A percentile compares a stretch with the other conserved stretches of the same genome.
phyloP scores from a whole-genome alignment of 768 basidiomycete species.

The Lactifluus hygrophoroides region DNA sequence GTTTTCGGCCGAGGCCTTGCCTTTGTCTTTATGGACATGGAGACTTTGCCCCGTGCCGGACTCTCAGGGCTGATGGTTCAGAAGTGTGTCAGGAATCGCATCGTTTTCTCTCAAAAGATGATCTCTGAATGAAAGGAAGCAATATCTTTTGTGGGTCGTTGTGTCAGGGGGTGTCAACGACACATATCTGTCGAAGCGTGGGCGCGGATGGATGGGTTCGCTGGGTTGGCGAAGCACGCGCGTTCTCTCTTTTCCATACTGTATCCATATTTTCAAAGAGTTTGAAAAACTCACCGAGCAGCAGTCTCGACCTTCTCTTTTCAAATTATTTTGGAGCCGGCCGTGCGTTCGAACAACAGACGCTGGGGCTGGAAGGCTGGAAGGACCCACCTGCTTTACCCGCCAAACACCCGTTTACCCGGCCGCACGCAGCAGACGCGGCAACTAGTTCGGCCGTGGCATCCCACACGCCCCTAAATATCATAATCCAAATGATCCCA shows the following conservation, averaged over 20 bases:
- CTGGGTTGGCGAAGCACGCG: not conserved
- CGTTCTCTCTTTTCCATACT: not conserved
- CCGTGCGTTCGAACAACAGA: not conserved
- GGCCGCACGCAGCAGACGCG: not conserved
- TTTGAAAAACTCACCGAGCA: no score
- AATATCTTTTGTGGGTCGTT: not conserved
- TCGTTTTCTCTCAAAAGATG: no score
- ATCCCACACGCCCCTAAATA: not conserved
- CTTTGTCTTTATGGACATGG: not conserved
- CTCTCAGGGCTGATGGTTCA: no score
- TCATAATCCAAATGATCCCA: no score
- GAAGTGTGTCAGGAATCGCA: no score
- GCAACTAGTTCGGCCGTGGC: not conserved
- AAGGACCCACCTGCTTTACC: not conserved
- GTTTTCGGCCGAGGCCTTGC: slow-evolving; percentile 9
- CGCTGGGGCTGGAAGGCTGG: no score
- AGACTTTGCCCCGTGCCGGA: not conserved
- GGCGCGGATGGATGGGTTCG: not conserved
- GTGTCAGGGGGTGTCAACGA: not conserved
- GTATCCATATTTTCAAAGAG: no score
- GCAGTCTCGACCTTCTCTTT: slow-evolving; percentile 7
- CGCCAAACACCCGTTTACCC: not conserved
- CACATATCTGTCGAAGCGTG: not conserved
- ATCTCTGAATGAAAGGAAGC: slow-evolving; percentile 2
- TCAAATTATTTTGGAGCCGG: slow-evolving; percentile 8